Evolutionary conservation across 1,139 yeast species (phyloP).

Genomic region (Kodamaea derodonti): DNA sequence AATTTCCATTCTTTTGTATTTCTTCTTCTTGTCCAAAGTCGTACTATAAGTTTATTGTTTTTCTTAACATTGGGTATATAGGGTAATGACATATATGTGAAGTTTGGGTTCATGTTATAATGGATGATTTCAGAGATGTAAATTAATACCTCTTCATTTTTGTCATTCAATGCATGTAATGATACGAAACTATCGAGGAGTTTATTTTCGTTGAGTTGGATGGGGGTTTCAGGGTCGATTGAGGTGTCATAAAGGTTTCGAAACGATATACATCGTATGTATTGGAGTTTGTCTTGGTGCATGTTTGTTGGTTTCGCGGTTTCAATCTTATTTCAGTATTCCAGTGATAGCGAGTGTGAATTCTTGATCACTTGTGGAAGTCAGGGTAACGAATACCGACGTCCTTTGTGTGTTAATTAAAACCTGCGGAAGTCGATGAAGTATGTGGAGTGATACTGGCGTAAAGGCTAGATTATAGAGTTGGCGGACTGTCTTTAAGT

Average conservation of each 20-base stretch:
- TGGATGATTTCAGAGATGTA: conserved; percentile 35
- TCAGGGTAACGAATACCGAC: too few relatives aligned
- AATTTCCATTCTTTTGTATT: conserved; percentile 20
- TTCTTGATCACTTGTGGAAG: too few relatives aligned
- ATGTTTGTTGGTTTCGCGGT: conserved; percentile 1
- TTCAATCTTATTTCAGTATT: not conserved
- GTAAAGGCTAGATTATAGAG: too few relatives aligned
- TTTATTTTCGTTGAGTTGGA: conserved; percentile 8
- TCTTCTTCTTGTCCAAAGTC: conserved; percentile 5
- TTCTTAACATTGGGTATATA: conserved; percentile 7
- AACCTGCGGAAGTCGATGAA: too few relatives aligned
- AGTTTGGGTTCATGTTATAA: conserved; percentile 27
- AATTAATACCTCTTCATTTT: conserved; percentile 14
- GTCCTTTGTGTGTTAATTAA: too few relatives aligned
- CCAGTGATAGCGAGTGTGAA: too few relatives aligned
- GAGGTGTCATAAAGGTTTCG: conserved; percentile 13
- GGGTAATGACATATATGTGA: conserved; percentile 28
- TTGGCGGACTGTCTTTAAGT: too few relatives aligned
- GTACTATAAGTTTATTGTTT: conserved; percentile 7
- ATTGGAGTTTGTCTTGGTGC: conserved; percentile 11
- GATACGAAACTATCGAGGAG: conserved; percentile 28
- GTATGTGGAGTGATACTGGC: too few relatives aligned
- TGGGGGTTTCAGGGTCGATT: not conserved
- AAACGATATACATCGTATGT: conserved; percentile 14
- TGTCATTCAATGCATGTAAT: conserved; percentile 16